Base-by-base conservation (phyloP, 1,284 basidiomycete genomes). In the Phylloboletellus chloephorus region DNA sequence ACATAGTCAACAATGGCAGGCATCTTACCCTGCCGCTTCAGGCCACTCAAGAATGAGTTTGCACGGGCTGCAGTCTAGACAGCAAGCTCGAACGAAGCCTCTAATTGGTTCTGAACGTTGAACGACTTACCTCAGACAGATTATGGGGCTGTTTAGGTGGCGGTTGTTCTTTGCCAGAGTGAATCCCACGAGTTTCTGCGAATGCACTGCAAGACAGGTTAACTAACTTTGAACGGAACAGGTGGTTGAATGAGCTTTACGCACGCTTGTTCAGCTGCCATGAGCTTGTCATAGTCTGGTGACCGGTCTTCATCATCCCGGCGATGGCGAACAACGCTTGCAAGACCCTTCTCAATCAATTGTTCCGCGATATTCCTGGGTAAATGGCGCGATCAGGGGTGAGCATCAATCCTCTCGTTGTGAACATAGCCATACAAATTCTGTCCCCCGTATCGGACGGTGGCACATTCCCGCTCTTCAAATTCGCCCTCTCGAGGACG, bases 291-390 rank as follows among this genome's bases (percentile, higher is more conserved):
- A 52, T 89, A 92, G 60, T 97, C 94, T 10, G 86, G 77, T 15
- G 93, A 95, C 37, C 93, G 80, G 53, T 95, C 89, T 64, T 98
- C 95, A 58, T 98, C 95, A 53, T 96, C 94, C 30, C 90, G 81
- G 53, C 82, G 86, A 66, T 98, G 95, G 36, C 94, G 82, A 31
- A 97, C 80, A 7, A 90, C 88, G 39, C 83, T 87, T 2, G 91
- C 91, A 9, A 96, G 70, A 35, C 95, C 95, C 56, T 91, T 91
- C 60, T 96, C 92, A 46, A 97, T 82, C 24, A 98, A 71, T 58
- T 93, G 87, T 58, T 95, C 90, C 2, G 92, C 87, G 35, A 98
- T 71, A 60, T 96, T 97, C 43, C 87, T 93, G 53, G 3, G n/a
- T 6, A 31, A n/a, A 25, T 43, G 11, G 37, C 8, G 12, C 19